Evolutionary conservation across 768 basidiomycete genomes (phyloP).

Genomic region (Mycena filopes): DNA sequence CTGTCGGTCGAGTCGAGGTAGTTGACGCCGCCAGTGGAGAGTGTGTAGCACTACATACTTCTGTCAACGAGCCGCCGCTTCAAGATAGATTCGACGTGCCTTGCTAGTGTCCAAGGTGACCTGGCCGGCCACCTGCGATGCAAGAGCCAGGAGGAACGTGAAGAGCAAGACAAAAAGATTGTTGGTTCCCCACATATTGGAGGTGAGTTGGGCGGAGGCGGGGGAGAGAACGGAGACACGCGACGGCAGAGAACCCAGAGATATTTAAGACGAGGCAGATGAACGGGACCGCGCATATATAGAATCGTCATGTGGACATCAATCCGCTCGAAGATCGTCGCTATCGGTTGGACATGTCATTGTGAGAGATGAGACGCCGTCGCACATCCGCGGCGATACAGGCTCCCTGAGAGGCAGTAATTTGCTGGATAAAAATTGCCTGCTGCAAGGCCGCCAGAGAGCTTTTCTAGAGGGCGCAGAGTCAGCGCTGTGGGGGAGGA

Average conservation of each 20-base stretch:
- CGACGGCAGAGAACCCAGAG: too few relatives aligned
- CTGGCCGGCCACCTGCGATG: slow-evolving; percentile 3
- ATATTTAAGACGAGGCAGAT: neutral
- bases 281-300: neutral
- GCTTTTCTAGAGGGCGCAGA: too few relatives aligned
- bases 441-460: too few relatives aligned
- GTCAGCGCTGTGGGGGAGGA: too few relatives aligned
- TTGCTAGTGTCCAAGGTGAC: slow-evolving; percentile 20
- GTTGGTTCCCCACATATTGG: slow-evolving; percentile 16
- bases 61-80: neutral
- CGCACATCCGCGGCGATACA: too few relatives aligned
- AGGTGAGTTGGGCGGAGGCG: too few relatives aligned
- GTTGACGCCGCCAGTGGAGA: slow-evolving; percentile 23
- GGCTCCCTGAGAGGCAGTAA: too few relatives aligned
- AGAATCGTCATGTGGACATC: neutral
- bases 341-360: too few relatives aligned
- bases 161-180: neutral
- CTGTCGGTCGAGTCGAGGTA: slow-evolving; percentile 34
- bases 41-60: slow-evolving; percentile 28
- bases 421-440: too few relatives aligned
- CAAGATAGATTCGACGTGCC: neutral
- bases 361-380: too few relatives aligned
- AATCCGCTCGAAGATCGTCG: too few relatives aligned
- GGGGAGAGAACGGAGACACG: neutral
- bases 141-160: slow-evolving; percentile 1